A percentile compares a stretch with the other conserved stretches of the same genome.
Evolutionary conservation across 2,329 filamentous ascomycete genomes (phyloP).

Genomic region (Mariannaea sp.): DNA sequence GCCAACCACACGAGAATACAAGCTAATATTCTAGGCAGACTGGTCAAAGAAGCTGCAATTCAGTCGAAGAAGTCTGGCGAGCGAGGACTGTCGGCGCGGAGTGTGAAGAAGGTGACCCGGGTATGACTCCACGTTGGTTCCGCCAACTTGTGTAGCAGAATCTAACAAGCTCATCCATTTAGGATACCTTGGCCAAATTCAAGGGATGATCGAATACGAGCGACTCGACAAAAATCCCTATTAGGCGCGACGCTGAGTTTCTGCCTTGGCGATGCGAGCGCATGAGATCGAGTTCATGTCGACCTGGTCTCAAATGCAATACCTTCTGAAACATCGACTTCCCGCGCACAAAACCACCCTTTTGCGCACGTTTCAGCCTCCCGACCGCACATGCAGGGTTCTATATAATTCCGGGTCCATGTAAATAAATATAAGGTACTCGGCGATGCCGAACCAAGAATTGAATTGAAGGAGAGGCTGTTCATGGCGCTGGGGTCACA

Average conservation of each 20-base stretch:
- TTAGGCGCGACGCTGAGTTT: too few relatives aligned
- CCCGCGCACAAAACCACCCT: neutral
- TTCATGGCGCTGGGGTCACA: conserved; percentile 14
- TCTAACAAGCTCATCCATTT: conserved; percentile 16
- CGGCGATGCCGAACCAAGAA: conserved; percentile 14
- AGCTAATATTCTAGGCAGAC: conserved; percentile 49
- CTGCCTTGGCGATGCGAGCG: too few relatives aligned
- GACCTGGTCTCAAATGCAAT: neutral
- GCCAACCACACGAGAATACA: neutral
- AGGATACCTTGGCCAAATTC: conserved; percentile 71
- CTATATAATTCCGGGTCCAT: neutral
- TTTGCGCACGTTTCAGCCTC: neutral
- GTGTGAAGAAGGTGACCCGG: conserved; percentile 77
- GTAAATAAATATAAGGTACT: neutral
- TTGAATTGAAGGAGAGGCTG: neutral
- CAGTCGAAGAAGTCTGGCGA: conserved; percentile 76
- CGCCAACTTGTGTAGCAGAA: neutral
- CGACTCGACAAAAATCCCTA: too few relatives aligned
- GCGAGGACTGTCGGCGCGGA: conserved; percentile 72
- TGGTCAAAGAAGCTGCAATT: conserved; percentile 81
- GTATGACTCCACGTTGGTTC: conserved; percentile 51
- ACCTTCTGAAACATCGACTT: neutral
- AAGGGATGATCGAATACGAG: conserved; percentile 57
- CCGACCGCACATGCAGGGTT: neutral
- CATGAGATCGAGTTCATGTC: too few relatives aligned